Conservation (phyloP, 768 basidiomycete genomes). For the Leucosporidium scottii region DNA sequence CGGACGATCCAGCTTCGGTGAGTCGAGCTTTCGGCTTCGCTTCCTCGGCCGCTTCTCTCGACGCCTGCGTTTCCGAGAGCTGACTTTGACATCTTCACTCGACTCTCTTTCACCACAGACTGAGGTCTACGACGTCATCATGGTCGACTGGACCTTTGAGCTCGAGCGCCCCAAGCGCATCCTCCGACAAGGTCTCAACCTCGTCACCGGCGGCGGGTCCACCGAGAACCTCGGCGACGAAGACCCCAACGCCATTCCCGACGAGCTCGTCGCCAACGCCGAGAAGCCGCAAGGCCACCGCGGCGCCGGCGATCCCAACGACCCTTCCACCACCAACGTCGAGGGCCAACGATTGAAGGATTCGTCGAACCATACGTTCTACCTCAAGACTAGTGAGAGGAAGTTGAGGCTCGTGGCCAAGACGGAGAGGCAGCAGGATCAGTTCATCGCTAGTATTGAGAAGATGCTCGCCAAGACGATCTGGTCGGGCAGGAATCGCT, state of each 20-base stretch:
- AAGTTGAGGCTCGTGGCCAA: slow-evolving; percentile 75
- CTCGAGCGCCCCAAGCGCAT: slow-evolving; percentile 85
- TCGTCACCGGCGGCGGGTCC: slow-evolving; percentile 47
- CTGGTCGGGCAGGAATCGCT: slow-evolving; percentile 74
- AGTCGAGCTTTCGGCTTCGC: slow-evolving; percentile 20
- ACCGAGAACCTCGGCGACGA: not conserved
- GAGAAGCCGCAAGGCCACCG: slow-evolving; percentile 27
- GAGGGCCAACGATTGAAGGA: slow-evolving; percentile 49
- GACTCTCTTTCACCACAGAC: too few species aligned
- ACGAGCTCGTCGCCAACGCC: slow-evolving; percentile 11
- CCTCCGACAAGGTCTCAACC: slow-evolving; percentile 73
- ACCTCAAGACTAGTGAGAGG: slow-evolving; percentile 84
- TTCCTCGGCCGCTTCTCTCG: not conserved
- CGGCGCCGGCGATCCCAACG: slow-evolving; percentile 62
- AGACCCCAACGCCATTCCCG: not conserved
- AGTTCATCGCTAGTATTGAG: slow-evolving; percentile 90
- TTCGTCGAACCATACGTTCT: slow-evolving; percentile 90
- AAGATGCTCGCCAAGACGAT: slow-evolving; percentile 66
- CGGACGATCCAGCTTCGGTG: slow-evolving; percentile 81
- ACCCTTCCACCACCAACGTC: slow-evolving; percentile 40
- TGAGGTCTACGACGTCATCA: slow-evolving; percentile 87
- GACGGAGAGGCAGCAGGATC: slow-evolving; percentile 94
- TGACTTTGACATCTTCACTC: too few species aligned
- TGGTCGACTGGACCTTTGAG: slow-evolving; percentile 78
- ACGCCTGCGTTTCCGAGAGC: not conserved